Percentiles rank a stretch among this genome's conserved stretches.
phyloP scores from a whole-genome alignment of 345 rosid genomes.

The Erucastrum elatum region DNA sequence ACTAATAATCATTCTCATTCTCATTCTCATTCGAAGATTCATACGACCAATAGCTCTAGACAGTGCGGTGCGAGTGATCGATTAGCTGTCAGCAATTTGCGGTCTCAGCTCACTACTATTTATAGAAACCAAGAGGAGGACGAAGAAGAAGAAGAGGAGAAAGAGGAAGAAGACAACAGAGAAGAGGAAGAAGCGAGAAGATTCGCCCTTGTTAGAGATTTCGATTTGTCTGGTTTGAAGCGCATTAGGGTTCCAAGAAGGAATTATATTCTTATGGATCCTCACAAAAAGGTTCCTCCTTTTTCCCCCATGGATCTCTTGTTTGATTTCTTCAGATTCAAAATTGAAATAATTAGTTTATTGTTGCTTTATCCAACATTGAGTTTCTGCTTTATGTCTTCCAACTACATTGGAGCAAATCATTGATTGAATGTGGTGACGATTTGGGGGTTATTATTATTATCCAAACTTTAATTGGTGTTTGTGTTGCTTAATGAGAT shows the following conservation, averaged over 20 bases:
- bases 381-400: conserved; percentile 6
- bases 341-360: background rate
- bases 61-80: conserved; percentile 34
- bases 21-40: conserved; percentile 26
- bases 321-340: conserved; percentile 25
- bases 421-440: background rate
- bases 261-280: conserved; percentile 55
- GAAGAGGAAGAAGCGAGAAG: conserved; percentile 25
- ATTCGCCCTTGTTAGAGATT: conserved; percentile 43
- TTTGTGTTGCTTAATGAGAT: background rate
- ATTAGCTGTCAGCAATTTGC: conserved; percentile 29
- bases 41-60: conserved; percentile 30
- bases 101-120: conserved; percentile 42
- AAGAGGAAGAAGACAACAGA: conserved; percentile 28
- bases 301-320: conserved; percentile 21
- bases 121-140: conserved; percentile 29
- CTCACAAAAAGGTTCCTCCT: conserved; percentile 64
- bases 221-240: conserved; percentile 53
- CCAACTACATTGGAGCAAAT: background rate
- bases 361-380: background rate
- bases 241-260: conserved; percentile 64
- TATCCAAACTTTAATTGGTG: background rate
- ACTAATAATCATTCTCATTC: conserved; percentile 15
- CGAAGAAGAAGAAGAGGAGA: conserved; percentile 34
- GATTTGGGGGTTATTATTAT: background rate